Base-by-base conservation (phyloP, 768 basidiomycete species). In the Russula vinacea region DNA sequence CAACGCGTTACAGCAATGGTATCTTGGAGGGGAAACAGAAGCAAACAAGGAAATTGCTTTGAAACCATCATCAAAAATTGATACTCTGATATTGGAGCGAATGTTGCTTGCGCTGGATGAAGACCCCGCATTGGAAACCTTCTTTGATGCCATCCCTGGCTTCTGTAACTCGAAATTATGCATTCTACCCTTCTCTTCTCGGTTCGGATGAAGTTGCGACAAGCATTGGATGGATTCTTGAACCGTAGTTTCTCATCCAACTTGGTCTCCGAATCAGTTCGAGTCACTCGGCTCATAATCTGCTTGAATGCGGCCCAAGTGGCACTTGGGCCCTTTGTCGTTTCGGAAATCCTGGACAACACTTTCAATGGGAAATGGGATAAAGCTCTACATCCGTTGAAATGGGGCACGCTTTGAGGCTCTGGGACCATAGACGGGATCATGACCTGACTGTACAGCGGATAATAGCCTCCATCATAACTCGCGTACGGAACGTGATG, bases 91-190 rank as follows among this genome's bases (percentile, higher is more conserved):
- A n/a, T 24, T 62, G 11, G 24, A 39, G 13, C 29, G 49, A 29
- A 42, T 33, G 33, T 33, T 62, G 10, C 1, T 13, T 14, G 6
- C 37, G 42, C 16, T 56, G 55, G 26, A 42, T 33, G 55, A 42
- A 17, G 62, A 62, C 16, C 16, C 16, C 8, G 26, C 39, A 42
- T 47, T 56, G 5, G 55, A 62, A 22, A 26, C n/a, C 5, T 62
- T 62, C 37, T 62, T 62, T 29, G 29, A n/a, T 1, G 8, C 45
- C 13, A 40, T 62, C 19, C 62, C 62, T 42, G 55, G 55, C 5
- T 62, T 62, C 35, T 62, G 26, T 35, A 37, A 10, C 26, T 62
- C 62, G 7, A 35, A 24, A 19, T 10, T 57, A 4, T 29, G 33
- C 32, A 10, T 29, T 1, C 17, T 22, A 22, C 19, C 35, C 22